Percentiles rank a stretch among this genome's conserved stretches.
These are phyloP conservation scores for Hericium erinaceus DNA, from an alignment of 768 basidiomycete species.

Conservation along the genomic window DNA sequence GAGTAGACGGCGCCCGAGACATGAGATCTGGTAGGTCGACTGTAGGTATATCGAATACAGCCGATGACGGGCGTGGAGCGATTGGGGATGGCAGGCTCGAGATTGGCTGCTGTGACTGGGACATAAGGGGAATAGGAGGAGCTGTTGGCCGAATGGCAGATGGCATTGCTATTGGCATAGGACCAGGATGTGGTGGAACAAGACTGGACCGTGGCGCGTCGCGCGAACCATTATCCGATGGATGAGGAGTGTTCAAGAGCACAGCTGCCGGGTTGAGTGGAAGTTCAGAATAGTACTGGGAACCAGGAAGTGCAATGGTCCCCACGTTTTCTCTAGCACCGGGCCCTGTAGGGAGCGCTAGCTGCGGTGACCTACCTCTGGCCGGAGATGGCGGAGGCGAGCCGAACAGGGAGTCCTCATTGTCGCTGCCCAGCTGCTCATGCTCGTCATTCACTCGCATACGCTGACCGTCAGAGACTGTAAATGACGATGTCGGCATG, in stretches of 20 bases:
- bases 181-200: too few relatives aligned
- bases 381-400: conserved; percentile 61
- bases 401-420: conserved; percentile 66
- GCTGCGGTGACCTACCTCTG: conserved; percentile 45
- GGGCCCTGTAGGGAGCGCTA: conserved; percentile 47
- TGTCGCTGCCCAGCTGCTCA: conserved; percentile 8
- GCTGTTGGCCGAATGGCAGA: too few relatives aligned
- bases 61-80: conserved; percentile 15
- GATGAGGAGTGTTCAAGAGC: conserved; percentile 31
- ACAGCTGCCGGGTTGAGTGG: conserved; percentile 72
- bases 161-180: too few relatives aligned
- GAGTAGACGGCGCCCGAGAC: background rate
- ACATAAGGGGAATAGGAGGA: too few relatives aligned
- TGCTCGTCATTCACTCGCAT: conserved; percentile 14
- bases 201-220: too few relatives aligned
- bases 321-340: conserved; percentile 77
- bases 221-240: background rate
- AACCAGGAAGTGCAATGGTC: conserved; percentile 98
- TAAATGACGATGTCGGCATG: background rate
- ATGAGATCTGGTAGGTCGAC: background rate
- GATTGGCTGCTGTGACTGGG: too few relatives aligned
- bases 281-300: conserved; percentile 83
- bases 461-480: conserved; percentile 7
- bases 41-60: background rate
- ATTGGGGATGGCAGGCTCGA: conserved; percentile 25